A percentile compares a stretch with the other conserved stretches of the same genome.
phyloP scores from a whole-genome alignment of 2,329 filamentous ascomycete species.

The Fusarium fracticaudum region DNA sequence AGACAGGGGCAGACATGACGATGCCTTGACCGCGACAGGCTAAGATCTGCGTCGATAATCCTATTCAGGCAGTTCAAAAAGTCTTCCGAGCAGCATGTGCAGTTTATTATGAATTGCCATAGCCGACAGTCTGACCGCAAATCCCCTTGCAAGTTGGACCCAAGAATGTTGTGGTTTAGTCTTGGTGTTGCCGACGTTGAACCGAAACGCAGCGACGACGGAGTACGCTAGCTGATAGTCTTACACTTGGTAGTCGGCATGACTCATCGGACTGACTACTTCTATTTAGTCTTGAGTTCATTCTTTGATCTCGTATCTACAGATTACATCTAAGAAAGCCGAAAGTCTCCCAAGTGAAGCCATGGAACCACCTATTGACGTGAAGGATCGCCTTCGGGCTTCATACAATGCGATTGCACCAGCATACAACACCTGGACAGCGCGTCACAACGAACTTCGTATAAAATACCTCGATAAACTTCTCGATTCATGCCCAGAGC shows the following conservation, averaged over 20 bases:
- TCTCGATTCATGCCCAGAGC: background rate
- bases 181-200: background rate
- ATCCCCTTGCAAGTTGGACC: fast-evolving
- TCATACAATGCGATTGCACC: constrained; percentile 13
- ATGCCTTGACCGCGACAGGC: background rate
- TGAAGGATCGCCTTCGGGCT: constrained; percentile 1
- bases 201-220: fast-evolving
- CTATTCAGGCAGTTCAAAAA: background rate
- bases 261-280: background rate
- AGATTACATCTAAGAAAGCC: background rate
- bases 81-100: background rate
- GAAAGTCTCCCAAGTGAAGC: fast-evolving
- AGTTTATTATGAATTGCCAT: too few relatives aligned
- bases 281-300: too few relatives aligned
- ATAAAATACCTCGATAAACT: background rate
- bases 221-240: background rate
- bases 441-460: background rate
- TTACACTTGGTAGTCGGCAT: background rate
- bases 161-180: background rate
- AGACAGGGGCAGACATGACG: background rate
- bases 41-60: background rate
- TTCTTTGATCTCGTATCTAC: background rate
- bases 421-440: constrained; percentile 27
- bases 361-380: background rate
- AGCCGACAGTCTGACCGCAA: background rate